These are phyloP conservation scores for Candolleomyces eurysporus DNA, from an alignment of 768 basidiomycete species.

Conservation along the genomic window DNA sequence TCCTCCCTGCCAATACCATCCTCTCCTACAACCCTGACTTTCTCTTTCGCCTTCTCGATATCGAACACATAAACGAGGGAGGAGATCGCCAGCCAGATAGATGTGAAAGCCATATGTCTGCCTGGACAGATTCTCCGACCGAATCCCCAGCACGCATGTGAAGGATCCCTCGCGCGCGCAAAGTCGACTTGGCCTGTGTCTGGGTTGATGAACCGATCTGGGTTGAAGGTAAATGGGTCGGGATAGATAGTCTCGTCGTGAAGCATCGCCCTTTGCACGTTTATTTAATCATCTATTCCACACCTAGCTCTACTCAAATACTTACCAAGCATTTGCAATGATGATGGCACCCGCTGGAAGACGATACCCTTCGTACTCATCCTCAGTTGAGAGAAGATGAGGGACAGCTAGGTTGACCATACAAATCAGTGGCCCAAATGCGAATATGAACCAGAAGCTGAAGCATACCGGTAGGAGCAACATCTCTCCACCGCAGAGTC, in stretches of 20 bases:
- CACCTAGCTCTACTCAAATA: background rate
- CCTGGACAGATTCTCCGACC: conserved; percentile 27
- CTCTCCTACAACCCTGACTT: conserved; percentile 14
- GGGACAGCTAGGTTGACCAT: conserved; percentile 14
- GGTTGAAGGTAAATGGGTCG: conserved; percentile 39
- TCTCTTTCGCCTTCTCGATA: conserved; percentile 20
- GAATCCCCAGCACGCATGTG: conserved; percentile 29
- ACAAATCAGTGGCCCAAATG: background rate
- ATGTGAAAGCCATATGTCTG: conserved; percentile 21
- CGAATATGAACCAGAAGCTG: background rate
- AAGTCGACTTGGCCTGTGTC: conserved; percentile 22
- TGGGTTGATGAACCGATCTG: conserved; percentile 35
- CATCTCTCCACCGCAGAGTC: conserved; percentile 24
- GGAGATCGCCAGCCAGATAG: conserved; percentile 24
- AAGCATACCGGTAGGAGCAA: conserved; percentile 21
- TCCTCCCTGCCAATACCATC: background rate
- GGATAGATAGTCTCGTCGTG: conserved; percentile 37
- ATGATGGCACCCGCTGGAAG: conserved; percentile 31
- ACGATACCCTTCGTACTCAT: conserved; percentile 28
- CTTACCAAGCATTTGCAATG: conserved; percentile 32
- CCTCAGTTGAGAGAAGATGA: conserved; percentile 21
- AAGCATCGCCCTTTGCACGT: conserved; percentile 38
- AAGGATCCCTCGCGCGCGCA: conserved; percentile 21
- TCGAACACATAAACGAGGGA: conserved; percentile 20
- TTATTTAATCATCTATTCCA: background rate